Conservation (phyloP, 2,329 filamentous ascomycete species). For the Keithomyces neogunnii region DNA sequence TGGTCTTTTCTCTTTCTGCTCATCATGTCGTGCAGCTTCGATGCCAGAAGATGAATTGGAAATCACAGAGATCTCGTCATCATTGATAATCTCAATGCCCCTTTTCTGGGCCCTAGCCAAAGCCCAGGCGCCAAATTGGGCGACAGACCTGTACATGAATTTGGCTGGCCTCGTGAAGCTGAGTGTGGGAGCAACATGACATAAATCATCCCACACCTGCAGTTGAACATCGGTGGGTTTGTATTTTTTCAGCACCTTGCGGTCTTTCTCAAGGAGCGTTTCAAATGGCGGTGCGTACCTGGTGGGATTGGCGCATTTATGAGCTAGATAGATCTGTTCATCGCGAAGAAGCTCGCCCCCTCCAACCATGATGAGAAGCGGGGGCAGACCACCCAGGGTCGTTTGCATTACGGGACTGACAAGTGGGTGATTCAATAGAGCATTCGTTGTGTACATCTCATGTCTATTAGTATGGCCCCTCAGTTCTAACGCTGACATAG, state of each 20-base stretch:
- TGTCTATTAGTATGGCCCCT: constrained; percentile 13
- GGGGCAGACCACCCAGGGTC: constrained; percentile 81
- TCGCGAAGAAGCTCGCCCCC: constrained; percentile 85
- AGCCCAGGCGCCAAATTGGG: constrained; percentile 90
- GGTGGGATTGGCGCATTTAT: constrained; percentile 81
- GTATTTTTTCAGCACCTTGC: constrained; percentile 54
- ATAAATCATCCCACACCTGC: constrained; percentile 93
- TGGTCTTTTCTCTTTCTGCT: constrained; percentile 12
- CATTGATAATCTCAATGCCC: constrained; percentile 72
- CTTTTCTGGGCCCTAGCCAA: constrained; percentile 73
- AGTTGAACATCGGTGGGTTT: constrained; percentile 85
- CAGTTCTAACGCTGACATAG: no score
- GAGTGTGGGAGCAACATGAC: constrained; percentile 86
- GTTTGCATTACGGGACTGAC: constrained; percentile 86
- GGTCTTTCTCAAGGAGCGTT: constrained; percentile 54
- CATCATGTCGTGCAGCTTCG: constrained; percentile 14
- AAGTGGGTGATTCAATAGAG: constrained; percentile 74
- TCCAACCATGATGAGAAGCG: constrained; percentile 76
- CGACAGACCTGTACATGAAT: constrained; percentile 86
- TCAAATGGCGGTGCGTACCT: constrained; percentile 63
- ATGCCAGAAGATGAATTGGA: constrained; percentile 45
- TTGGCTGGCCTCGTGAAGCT: constrained; percentile 95
- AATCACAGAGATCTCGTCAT: constrained; percentile 68
- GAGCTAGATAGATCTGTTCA: constrained; percentile 90
- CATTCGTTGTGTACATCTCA: constrained; percentile 71